These are phyloP conservation scores for Marasmius tenuissimus DNA, from an alignment of 1,284 basidiomycete genomes.

Conservation along the genomic window DNA sequence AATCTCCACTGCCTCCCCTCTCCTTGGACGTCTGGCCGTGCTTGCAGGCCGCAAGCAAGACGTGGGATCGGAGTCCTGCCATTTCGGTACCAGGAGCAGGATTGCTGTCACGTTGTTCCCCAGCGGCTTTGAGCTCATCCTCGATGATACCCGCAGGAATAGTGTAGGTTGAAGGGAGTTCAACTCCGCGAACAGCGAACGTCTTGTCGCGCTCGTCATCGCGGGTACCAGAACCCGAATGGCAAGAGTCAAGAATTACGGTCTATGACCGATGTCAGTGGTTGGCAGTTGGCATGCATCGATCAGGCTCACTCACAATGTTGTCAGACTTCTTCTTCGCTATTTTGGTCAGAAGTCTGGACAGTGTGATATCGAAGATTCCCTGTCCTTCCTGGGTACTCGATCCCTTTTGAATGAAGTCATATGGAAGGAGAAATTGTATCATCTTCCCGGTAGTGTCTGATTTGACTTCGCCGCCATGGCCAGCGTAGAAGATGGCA, in stretches of 20 bases:
- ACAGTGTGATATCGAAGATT: background rate
- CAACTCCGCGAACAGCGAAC: conserved; percentile 1
- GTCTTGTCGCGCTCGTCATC: background rate
- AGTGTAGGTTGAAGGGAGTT: background rate
- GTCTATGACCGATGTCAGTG: background rate
- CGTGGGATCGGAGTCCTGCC: background rate
- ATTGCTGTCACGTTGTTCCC: background rate
- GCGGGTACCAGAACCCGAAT: conserved; percentile 8
- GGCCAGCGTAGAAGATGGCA: conserved; percentile 29
- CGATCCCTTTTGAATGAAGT: conserved; percentile 1
- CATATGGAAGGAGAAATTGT: conserved; percentile 15
- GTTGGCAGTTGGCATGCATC: background rate
- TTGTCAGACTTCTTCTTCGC: conserved; percentile 1
- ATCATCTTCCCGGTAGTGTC: conserved; percentile 4
- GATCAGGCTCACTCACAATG: background rate
- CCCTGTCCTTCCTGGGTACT: background rate
- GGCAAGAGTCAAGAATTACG: conserved; percentile 7
- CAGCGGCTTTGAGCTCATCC: background rate
- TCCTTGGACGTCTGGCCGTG: conserved; percentile 2
- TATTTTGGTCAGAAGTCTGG: background rate
- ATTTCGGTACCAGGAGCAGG: background rate
- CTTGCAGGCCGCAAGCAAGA: conserved; percentile 8
- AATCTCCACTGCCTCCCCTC: background rate
- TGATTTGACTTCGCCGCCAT: conserved; percentile 20
- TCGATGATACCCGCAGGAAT: background rate